Percentiles rank a stretch among this genome's conserved stretches.
These are phyloP conservation scores for Fraxinus pennsylvanica DNA, from an alignment of 257 asterid genomes.

Conservation along the genomic window DNA sequence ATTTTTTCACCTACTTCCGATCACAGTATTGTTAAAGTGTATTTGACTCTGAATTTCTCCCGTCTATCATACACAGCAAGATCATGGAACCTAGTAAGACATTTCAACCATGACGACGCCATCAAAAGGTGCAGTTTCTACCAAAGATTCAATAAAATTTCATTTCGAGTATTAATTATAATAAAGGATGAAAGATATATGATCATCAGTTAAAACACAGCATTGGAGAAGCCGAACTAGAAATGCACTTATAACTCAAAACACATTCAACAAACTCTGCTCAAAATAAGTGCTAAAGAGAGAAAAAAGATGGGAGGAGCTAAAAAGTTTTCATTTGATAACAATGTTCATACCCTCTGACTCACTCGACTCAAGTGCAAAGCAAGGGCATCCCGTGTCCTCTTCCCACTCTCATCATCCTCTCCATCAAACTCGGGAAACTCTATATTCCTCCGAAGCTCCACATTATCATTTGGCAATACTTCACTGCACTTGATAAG, in stretches of 20 bases:
- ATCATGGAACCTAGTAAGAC: background rate
- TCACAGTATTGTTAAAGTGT: background rate
- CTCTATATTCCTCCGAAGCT: slow-evolving; percentile 32
- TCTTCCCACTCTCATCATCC: slow-evolving; percentile 60
- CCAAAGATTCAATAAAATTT: background rate
- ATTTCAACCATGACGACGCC: background rate
- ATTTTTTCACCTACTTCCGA: background rate
- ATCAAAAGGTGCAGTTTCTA: background rate
- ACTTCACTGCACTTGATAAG: slow-evolving; percentile 87
- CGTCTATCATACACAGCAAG: background rate
- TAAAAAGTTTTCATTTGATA: background rate
- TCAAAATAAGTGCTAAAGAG: slow-evolving; percentile 21
- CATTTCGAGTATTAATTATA: background rate
- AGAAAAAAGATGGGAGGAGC: background rate
- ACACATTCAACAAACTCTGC: slow-evolving; percentile 21
- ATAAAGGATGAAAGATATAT: background rate
- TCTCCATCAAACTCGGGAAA: slow-evolving; percentile 58
- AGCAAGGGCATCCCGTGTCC: slow-evolving; percentile 70
- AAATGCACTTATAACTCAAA: slow-evolving; percentile 22
- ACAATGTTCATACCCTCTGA: slow-evolving; percentile 42
- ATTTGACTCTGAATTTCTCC: background rate
- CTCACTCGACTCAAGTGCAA: slow-evolving; percentile 65
- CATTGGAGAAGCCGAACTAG: slow-evolving; percentile 19
- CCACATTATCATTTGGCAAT: slow-evolving; percentile 45
- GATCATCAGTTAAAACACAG: slow-evolving; percentile 1